Percentiles rank a stretch among this genome's conserved stretches.
These are phyloP conservation scores for Penicillium palitans DNA, from an alignment of 2,329 filamentous ascomycete species.

Conservation along the genomic window DNA sequence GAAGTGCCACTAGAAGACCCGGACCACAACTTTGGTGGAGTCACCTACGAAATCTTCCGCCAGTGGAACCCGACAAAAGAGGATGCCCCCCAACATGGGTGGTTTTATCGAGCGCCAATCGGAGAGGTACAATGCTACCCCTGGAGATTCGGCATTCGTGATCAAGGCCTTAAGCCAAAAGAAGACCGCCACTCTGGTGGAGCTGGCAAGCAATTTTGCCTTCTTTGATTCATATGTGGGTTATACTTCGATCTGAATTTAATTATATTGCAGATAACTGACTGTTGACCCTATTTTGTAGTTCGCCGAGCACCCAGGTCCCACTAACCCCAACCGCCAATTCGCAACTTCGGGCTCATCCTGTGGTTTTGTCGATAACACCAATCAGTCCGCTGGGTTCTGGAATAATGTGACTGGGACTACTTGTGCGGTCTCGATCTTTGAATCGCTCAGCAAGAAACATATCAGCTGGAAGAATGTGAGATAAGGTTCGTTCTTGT, in stretches of 20 bases:
- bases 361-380: slow-evolving; percentile 30
- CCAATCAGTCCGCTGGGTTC: slow-evolving; percentile 34
- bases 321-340: slow-evolving; percentile 45
- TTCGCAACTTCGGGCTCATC: slow-evolving; percentile 17
- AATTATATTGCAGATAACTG: background rate
- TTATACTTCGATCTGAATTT: background rate
- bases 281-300: slow-evolving; percentile 12
- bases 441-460: slow-evolving; percentile 39
- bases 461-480: slow-evolving; percentile 43
- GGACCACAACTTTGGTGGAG: slow-evolving; percentile 37
- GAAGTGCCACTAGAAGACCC: slow-evolving; percentile 40
- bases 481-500: background rate
- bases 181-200: slow-evolving; percentile 37
- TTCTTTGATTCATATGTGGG: slow-evolving; percentile 41
- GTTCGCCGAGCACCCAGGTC: slow-evolving; percentile 42
- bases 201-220: slow-evolving; percentile 40
- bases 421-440: slow-evolving; percentile 39
- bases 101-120: slow-evolving; percentile 44
- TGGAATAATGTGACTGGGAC: slow-evolving; percentile 39
- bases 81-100: slow-evolving; percentile 39
- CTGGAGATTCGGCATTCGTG: slow-evolving; percentile 38
- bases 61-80: slow-evolving; percentile 25
- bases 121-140: slow-evolving; percentile 38
- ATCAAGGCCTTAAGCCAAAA: slow-evolving; percentile 41
- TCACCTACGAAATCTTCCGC: slow-evolving; percentile 41